A percentile compares a stretch with the other conserved stretches of the same genome.
phyloP scores from a whole-genome alignment of 169 alveolate genomes.

The Plasmodium fragile region DNA sequence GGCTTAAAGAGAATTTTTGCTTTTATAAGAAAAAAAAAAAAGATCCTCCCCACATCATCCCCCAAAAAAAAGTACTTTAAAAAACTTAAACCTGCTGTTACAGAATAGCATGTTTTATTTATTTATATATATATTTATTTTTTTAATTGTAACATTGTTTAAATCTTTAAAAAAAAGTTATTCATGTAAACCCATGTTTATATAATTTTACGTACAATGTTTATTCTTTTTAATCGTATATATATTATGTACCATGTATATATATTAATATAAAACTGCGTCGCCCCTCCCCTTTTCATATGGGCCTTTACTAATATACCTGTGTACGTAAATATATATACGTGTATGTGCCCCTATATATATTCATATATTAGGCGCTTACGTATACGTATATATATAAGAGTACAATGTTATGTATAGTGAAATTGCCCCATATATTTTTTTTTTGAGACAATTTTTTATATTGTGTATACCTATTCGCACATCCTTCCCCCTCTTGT shows the following conservation, averaged over 20 bases:
- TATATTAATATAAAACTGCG: neutral
- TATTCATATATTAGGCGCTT: neutral
- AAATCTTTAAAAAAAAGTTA: slow-evolving; percentile 2
- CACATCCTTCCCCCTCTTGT: neutral
- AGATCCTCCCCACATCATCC: neutral
- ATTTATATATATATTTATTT: neutral
- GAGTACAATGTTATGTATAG: neutral
- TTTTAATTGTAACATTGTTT: neutral
- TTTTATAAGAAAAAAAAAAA: neutral
- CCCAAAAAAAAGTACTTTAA: neutral
- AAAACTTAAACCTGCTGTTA: neutral
- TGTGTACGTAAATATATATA: neutral
- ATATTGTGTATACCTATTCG: neutral
- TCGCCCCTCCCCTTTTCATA: neutral
- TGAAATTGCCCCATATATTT: neutral
- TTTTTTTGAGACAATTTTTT: slow-evolving; percentile 1
- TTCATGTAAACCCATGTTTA: neutral
- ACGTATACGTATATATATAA: neutral
- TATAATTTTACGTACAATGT: neutral
- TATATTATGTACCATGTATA: neutral
- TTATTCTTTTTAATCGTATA: neutral
- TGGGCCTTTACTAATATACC: neutral
- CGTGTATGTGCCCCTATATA: neutral
- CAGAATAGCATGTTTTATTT: neutral
- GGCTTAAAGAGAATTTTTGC: neutral